Evolutionary conservation across 495 filamentous ascomycete species (phyloP).

Genomic region (Hypoxylon cercidicola): DNA sequence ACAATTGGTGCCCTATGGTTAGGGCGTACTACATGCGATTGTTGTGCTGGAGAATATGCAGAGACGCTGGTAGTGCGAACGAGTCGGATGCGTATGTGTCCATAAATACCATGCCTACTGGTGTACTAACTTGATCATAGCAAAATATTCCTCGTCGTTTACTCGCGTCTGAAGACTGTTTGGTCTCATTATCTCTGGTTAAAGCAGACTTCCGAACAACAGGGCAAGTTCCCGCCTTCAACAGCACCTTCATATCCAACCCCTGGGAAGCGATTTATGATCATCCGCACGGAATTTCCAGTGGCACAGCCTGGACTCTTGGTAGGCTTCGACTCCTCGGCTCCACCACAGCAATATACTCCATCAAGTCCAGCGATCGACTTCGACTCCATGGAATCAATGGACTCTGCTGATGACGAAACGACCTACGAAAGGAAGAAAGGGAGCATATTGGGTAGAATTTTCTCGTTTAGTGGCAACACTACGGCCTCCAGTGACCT

Average conservation of each 20-base stretch:
- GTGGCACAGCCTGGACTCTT: conserved; percentile 60
- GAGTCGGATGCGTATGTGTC: conserved; percentile 73
- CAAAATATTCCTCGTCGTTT: conserved; percentile 76
- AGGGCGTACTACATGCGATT: conserved; percentile 95
- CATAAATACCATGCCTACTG: conserved; percentile 7
- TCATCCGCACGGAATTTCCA: conserved; percentile 86
- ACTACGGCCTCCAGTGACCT: conserved; percentile 47
- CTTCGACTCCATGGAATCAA: conserved; percentile 47
- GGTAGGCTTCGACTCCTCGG: conserved; percentile 54
- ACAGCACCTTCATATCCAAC: conserved; percentile 88
- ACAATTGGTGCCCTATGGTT: conserved; percentile 99
- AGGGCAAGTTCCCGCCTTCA: conserved; percentile 68
- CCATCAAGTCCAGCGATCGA: conserved; percentile 37
- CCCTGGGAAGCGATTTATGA: conserved; percentile 89
- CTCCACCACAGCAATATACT: conserved; percentile 25
- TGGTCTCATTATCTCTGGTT: conserved; percentile 86
- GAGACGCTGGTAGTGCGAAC: conserved; percentile 75
- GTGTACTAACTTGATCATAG: conserved; percentile 47
- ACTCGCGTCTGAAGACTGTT: conserved; percentile 72
- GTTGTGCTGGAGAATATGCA: conserved; percentile 89
- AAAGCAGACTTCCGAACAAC: conserved; percentile 68
- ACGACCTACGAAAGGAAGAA: conserved; percentile 64
- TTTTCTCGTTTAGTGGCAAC: conserved; percentile 65
- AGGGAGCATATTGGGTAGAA: conserved; percentile 76
- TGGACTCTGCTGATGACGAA: conserved; percentile 36